phyloP scores from a whole-genome alignment of 352 stramenopile genomes.

The Paralagenidium karlingii region DNA sequence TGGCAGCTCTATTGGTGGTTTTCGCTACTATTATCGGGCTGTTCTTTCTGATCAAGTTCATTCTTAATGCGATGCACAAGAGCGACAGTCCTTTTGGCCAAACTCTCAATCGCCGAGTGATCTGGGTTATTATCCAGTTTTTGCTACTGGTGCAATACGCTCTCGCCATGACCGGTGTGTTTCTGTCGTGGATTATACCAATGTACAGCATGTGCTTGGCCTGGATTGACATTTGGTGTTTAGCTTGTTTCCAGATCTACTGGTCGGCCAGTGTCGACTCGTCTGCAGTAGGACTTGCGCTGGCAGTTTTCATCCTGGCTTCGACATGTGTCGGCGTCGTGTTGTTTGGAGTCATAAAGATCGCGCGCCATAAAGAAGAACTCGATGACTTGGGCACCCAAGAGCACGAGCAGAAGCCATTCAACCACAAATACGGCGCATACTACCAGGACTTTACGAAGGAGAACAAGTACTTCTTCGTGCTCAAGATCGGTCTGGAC shows the following conservation, averaged over 20 bases:
- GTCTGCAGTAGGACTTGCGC: slow-evolving; percentile 8
- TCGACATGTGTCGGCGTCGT: slow-evolving; percentile 17
- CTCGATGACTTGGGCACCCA: slow-evolving; percentile 21
- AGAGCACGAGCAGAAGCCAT: slow-evolving; percentile 21
- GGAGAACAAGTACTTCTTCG: slow-evolving; percentile 38
- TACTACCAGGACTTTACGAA: slow-evolving; percentile 36
- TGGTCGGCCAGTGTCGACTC: slow-evolving; percentile 6
- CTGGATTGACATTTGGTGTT: too few species aligned
- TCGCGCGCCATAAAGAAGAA: slow-evolving; percentile 19
- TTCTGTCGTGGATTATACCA: too few species aligned
- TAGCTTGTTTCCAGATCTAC: slow-evolving; percentile 37
- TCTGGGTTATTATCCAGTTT: slow-evolving; percentile 23
- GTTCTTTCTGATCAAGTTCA: slow-evolving; percentile 16
- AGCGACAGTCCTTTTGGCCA: slow-evolving; percentile 4
- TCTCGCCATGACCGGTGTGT: slow-evolving; percentile 27
- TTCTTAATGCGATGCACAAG: slow-evolving; percentile 10
- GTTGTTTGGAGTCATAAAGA: slow-evolving; percentile 23
- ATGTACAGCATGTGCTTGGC: too few species aligned
- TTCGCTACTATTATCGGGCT: slow-evolving; percentile 13
- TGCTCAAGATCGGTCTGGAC: slow-evolving; percentile 28
- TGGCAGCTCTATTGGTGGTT: slow-evolving; percentile 9
- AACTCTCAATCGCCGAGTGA: slow-evolving; percentile 22
- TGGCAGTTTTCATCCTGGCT: slow-evolving; percentile 17
- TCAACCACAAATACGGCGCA: slow-evolving; percentile 26
- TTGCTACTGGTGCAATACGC: slow-evolving; percentile 29